These are phyloP conservation scores for Venustampulla echinocandica DNA, from an alignment of 495 filamentous ascomycete genomes.

Conservation along the genomic window DNA sequence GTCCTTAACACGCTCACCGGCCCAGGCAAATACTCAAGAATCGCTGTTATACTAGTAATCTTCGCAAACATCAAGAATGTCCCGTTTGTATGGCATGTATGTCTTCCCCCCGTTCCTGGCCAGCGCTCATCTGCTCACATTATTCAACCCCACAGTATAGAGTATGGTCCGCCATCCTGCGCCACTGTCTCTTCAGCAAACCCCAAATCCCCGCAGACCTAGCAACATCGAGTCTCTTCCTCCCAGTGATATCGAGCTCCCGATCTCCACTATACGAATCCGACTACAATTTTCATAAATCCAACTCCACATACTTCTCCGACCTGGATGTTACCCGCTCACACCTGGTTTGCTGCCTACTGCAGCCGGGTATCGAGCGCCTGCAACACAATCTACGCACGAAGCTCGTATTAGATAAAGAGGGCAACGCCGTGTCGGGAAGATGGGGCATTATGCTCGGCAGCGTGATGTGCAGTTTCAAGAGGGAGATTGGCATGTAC, in stretches of 20 bases:
- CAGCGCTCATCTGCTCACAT: constrained; percentile 2
- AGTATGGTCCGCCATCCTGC: constrained; percentile 51
- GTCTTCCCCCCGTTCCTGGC: constrained; percentile 17
- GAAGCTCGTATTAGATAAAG: constrained; percentile 32
- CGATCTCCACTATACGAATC: constrained; percentile 56
- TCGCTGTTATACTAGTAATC: constrained; percentile 42
- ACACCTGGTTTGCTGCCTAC: constrained; percentile 48
- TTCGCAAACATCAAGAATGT: constrained; percentile 61
- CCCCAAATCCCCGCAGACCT: constrained; percentile 27
- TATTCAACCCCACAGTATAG: constrained; percentile 40
- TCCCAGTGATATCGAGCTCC: constrained; percentile 50
- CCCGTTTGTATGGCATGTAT: constrained; percentile 70
- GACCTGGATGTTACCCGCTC: constrained; percentile 68
- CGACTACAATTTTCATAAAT: constrained; percentile 82
- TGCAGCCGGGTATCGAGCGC: constrained; percentile 37
- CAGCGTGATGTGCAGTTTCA: constrained; percentile 57
- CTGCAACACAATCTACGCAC: constrained; percentile 31
- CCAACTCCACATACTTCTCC: constrained; percentile 74
- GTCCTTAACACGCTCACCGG: constrained; percentile 39
- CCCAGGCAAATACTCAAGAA: constrained; percentile 38
- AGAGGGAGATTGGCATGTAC: constrained; percentile 59
- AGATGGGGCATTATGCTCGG: constrained; percentile 55
- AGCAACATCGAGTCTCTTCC: constrained; percentile 42
- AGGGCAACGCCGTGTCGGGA: constrained; percentile 28
- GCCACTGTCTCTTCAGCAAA: constrained; percentile 46